Conservation (phyloP, 768 basidiomycete species). For the Leccinum aurantiacum region DNA sequence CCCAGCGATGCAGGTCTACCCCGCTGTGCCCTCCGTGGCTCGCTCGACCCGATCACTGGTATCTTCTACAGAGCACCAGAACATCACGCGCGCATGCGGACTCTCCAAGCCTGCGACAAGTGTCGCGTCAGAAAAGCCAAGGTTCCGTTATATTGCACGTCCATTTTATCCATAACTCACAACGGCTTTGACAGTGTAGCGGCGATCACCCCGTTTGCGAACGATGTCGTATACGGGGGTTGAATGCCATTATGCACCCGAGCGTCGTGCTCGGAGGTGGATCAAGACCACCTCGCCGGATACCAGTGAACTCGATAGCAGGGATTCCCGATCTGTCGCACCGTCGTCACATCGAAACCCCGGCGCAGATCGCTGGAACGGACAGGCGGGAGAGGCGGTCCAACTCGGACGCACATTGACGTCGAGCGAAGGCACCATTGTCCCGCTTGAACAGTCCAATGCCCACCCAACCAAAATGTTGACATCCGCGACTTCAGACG, state of each 20-base stretch:
- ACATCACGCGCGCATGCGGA: slow-evolving; percentile 58
- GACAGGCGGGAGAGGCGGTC: background rate
- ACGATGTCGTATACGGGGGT: slow-evolving; percentile 57
- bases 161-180: too few species aligned
- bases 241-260: slow-evolving; percentile 67
- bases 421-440: background rate
- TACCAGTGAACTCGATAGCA: background rate
- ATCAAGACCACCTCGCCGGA: background rate
- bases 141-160: slow-evolving; percentile 37
- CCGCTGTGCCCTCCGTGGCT: slow-evolving; percentile 48
- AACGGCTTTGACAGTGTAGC: slow-evolving; percentile 57
- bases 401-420: background rate
- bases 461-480: background rate
- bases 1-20: slow-evolving; percentile 10
- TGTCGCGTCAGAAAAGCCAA: slow-evolving; percentile 74
- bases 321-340: background rate
- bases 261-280: slow-evolving; percentile 38
- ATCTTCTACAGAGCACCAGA: slow-evolving; percentile 65
- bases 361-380: too few species aligned
- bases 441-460: background rate
- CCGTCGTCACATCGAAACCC: too few species aligned
- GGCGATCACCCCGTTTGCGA: slow-evolving; percentile 70
- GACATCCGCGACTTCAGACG: background rate
- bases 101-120: slow-evolving; percentile 74
- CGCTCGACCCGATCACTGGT: slow-evolving; percentile 63